phyloP scores from a whole-genome alignment of 306 rosid genomes.

The Quercus suber region DNA sequence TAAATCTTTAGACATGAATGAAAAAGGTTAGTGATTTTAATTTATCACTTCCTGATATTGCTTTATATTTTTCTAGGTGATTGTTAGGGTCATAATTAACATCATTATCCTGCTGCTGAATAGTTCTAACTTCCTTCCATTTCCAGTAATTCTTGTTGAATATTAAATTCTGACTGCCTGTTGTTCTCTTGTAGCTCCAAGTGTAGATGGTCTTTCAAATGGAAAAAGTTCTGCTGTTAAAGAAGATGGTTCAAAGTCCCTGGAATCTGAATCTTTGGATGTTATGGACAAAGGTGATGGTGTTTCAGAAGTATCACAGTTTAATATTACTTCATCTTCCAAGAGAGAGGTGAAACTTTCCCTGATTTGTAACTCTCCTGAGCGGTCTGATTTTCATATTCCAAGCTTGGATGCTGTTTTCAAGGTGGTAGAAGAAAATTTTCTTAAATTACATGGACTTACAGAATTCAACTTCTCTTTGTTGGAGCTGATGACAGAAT shows the following conservation, averaged over 20 bases:
- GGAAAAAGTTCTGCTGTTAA: neutral
- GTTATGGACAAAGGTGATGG: neutral
- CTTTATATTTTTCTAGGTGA: too few relatives aligned
- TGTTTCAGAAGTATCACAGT: neutral
- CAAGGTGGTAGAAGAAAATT: neutral
- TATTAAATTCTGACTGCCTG: neutral
- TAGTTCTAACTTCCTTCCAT: too few relatives aligned
- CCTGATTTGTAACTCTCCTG: constrained; percentile 2
- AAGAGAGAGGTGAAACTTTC: constrained; percentile 7
- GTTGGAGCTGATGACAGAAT: neutral
- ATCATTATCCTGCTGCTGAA: too few relatives aligned
- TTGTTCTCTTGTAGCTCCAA: neutral
- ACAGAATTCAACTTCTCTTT: constrained; percentile 5
- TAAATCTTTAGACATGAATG: too few relatives aligned
- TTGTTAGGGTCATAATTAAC: too few relatives aligned
- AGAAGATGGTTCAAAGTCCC: neutral
- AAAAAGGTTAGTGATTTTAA: too few relatives aligned
- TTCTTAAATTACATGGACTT: too few relatives aligned
- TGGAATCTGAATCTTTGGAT: neutral
- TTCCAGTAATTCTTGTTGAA: too few relatives aligned
- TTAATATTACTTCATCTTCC: constrained; percentile 12
- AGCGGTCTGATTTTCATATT: neutral
- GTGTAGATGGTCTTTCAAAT: neutral
- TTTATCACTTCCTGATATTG: too few relatives aligned
- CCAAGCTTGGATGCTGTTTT: constrained; percentile 5